Conservation (phyloP, 805 yeast genomes). For the Yueomyces sinensis region DNA sequence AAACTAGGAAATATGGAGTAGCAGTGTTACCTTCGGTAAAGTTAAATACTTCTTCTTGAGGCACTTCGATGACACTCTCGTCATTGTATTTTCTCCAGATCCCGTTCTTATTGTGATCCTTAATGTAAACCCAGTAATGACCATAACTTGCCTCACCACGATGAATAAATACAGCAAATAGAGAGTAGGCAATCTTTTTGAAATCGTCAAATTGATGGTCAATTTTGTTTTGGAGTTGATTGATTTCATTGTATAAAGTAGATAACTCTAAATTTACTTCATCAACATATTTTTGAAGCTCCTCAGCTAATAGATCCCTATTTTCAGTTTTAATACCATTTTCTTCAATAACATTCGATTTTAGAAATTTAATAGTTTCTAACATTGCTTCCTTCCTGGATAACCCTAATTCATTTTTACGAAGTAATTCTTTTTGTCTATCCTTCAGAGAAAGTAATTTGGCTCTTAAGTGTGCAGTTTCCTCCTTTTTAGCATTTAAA, state of each 20-base stretch:
- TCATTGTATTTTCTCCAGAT: constrained; percentile 87
- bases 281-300: constrained; percentile 33
- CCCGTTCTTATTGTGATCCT: constrained; percentile 46
- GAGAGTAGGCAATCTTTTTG: constrained; percentile 55
- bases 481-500: constrained; percentile 38
- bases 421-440: constrained; percentile 30
- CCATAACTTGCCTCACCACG: constrained; percentile 94
- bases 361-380: constrained; percentile 44
- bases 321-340: constrained; percentile 28
- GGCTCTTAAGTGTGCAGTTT: constrained; percentile 48
- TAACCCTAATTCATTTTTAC: constrained; percentile 36
- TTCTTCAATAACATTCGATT: constrained; percentile 29
- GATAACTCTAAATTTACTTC: constrained; percentile 34
- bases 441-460: constrained; percentile 32
- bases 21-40: constrained; percentile 63
- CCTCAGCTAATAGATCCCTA: constrained; percentile 6
- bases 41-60: constrained; percentile 50
- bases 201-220: constrained; percentile 49
- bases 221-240: constrained; percentile 34
- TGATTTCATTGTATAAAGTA: constrained; percentile 29
- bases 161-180: constrained; percentile 89
- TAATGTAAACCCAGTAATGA: constrained; percentile 92
- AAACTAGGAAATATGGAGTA: constrained; percentile 87
- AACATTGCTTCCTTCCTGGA: constrained; percentile 38
- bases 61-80: constrained; percentile 80